Evolutionary conservation across 148 eudicot genomes (phyloP), one percentile per base, ranked within the genome.

Genomic region (Silene uniflora): DNA sequence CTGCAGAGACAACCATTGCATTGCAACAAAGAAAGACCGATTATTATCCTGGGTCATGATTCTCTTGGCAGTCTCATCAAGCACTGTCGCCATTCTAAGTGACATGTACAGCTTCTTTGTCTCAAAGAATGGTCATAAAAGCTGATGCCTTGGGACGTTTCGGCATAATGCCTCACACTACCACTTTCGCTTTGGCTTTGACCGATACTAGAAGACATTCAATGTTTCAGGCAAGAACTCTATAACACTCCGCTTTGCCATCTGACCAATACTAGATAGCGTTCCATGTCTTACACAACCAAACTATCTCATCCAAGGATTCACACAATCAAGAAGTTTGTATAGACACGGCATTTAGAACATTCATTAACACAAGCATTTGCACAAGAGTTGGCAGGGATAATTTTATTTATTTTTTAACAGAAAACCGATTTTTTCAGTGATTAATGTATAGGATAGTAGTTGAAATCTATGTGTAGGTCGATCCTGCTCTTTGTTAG

Each of bases 11-110:
- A 82, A 77, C 35, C 90, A 87, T 77, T 73, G 83, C 75, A 88
- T 85, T 42, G 84, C 93, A 73, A 87, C 88, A 23, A 87, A 80
- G 77, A 89, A 85, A n/a, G 97, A 91, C 75, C 83, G 88, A 56
- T 70, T 83, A 25, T 63, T 88, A n/a, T 89, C 93, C 3, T 88
- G 87, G 97, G 63, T 88, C 73, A 91, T 89, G 93, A 85, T 91
- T 70, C 59, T 88, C 32, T 72, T 89, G 72, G 90, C 97, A 24
- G 93, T 89, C 17, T 86, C 87, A 46, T 91, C 97, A 35, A 89
- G 93, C 76, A 80, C 87, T 32, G 91, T 88, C 56, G 97, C 97
- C 63, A 91, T 91, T 68, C 77, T 85, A 77, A 85, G 93, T 60
- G 93, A 91, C 78, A 73, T 89, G 69, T 91, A 88, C 73, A 83